Evolutionary conservation across 2,329 filamentous ascomycete genomes (phyloP).

Genomic region (Chrysoporthe austroafricana): DNA sequence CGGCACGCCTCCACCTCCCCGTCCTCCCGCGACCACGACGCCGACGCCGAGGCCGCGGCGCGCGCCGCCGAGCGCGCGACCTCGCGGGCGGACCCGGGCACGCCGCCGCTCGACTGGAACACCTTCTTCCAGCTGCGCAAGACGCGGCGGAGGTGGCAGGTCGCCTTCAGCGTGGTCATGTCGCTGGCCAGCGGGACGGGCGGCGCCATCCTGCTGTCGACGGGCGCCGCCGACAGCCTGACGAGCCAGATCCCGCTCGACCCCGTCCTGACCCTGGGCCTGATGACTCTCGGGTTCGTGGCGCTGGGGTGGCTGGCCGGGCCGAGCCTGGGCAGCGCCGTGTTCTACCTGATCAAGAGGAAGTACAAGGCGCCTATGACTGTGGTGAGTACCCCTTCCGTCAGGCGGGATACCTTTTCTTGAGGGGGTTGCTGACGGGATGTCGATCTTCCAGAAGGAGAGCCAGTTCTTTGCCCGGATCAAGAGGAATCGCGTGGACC

Average conservation of each 20-base stretch:
- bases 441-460: slow-evolving; percentile 70
- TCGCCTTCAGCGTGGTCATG: slow-evolving; percentile 73
- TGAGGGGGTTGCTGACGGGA: not conserved
- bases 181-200: slow-evolving; percentile 64
- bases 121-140: slow-evolving; percentile 90
- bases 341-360: slow-evolving; percentile 79
- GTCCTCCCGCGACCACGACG: slow-evolving; percentile 27
- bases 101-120: slow-evolving; percentile 76
- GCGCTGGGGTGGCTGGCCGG: slow-evolving; percentile 88
- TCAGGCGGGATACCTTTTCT: too few species aligned
- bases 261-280: slow-evolving; percentile 81
- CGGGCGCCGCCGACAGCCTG: slow-evolving; percentile 72
- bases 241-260: slow-evolving; percentile 78
- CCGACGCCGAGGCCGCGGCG: slow-evolving; percentile 31
- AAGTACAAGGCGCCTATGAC: slow-evolving; percentile 74
- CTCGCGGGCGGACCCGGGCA: slow-evolving; percentile 34
- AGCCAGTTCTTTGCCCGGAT: slow-evolving; percentile 90
- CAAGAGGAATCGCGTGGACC: slow-evolving; percentile 90
- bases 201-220: slow-evolving; percentile 69
- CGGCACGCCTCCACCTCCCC: slow-evolving; percentile 34
- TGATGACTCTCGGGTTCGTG: slow-evolving; percentile 76
- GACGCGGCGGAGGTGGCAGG: slow-evolving; percentile 80
- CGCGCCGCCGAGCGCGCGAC: slow-evolving; percentile 29
- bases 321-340: slow-evolving; percentile 76
- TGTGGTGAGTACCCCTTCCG: slow-evolving; percentile 52